A percentile compares a stretch with the other conserved stretches of the same genome.
phyloP scores from a whole-genome alignment of 805 yeast genomes.

The Wickerhamomyces xylosicus region DNA sequence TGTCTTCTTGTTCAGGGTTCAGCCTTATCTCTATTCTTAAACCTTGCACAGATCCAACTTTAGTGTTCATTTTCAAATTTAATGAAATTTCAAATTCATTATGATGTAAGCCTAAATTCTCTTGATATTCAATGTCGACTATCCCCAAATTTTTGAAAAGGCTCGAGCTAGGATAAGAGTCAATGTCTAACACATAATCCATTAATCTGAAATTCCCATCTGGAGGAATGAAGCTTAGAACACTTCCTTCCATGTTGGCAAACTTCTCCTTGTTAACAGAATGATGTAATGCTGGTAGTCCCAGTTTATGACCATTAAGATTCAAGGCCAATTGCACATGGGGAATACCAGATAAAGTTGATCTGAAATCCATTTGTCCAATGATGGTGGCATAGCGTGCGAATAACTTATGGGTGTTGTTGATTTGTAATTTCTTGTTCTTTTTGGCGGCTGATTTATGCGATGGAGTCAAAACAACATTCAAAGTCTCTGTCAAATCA shows the following conservation, averaged over 20 bases:
- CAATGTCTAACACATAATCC: constrained; percentile 52
- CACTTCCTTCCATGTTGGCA: constrained; percentile 30
- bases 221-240: constrained; percentile 72
- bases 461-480: constrained; percentile 32
- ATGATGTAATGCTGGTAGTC: constrained; percentile 57
- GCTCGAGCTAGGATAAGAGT: constrained; percentile 11
- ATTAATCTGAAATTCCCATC: constrained; percentile 65
- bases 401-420: constrained; percentile 11
- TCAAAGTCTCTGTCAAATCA: constrained; percentile 63
- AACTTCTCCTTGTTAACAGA: constrained; percentile 52
- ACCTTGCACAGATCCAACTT: constrained; percentile 37
- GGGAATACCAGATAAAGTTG: constrained; percentile 74
- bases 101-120: constrained; percentile 23
- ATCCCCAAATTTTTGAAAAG: constrained; percentile 17
- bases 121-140: constrained; percentile 20
- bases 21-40: constrained; percentile 28
- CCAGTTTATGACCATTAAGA: constrained; percentile 35
- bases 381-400: constrained; percentile 44
- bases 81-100: constrained; percentile 29
- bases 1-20: constrained; percentile 17
- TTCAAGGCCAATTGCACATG: constrained; percentile 48
- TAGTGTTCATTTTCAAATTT: constrained; percentile 25
- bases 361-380: constrained; percentile 55
- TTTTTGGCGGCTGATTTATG: constrained; percentile 16
- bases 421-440: constrained; percentile 10